phyloP scores from a whole-genome alignment of 805 yeast genomes.

The Metschnikowia reukaufii region DNA sequence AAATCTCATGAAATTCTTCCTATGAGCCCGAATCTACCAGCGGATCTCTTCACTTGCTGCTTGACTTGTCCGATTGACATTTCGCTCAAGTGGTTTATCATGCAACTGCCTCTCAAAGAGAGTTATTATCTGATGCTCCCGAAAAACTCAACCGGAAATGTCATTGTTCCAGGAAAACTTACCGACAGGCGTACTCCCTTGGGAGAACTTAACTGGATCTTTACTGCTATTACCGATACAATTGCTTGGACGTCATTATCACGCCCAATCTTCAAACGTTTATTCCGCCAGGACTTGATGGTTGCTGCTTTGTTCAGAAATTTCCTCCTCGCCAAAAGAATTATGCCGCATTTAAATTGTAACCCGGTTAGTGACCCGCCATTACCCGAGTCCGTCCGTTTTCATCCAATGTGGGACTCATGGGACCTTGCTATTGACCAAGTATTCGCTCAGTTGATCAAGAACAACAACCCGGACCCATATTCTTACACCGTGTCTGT shows the following conservation, averaged over 20 bases:
- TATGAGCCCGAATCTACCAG: conserved; percentile 92
- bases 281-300: conserved; percentile 93
- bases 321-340: conserved; percentile 85
- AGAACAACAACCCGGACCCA: conserved; percentile 33
- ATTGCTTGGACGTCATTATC: conserved; percentile 96
- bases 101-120: conserved; percentile 69
- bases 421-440: conserved; percentile 98
- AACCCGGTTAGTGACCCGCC: conserved; percentile 95
- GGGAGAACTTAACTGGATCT: conserved; percentile 96
- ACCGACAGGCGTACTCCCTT: conserved; percentile 93
- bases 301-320: conserved; percentile 95
- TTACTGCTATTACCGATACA: conserved; percentile 96
- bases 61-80: conserved; percentile 94
- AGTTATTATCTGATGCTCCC: conserved; percentile 50
- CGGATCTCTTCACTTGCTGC: conserved; percentile 94
- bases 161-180: conserved; percentile 83
- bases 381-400: conserved; percentile 74
- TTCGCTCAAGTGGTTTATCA: conserved; percentile 85
- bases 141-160: conserved; percentile 50
- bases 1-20: conserved; percentile 81
- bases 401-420: conserved; percentile 94
- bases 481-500: conserved; percentile 14
- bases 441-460: conserved; percentile 71
- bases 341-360: conserved; percentile 91
- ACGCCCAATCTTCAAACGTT: conserved; percentile 80